Base-by-base conservation (phyloP, 2,329 filamentous ascomycete species). In the Harringtonia aguacate region DNA sequence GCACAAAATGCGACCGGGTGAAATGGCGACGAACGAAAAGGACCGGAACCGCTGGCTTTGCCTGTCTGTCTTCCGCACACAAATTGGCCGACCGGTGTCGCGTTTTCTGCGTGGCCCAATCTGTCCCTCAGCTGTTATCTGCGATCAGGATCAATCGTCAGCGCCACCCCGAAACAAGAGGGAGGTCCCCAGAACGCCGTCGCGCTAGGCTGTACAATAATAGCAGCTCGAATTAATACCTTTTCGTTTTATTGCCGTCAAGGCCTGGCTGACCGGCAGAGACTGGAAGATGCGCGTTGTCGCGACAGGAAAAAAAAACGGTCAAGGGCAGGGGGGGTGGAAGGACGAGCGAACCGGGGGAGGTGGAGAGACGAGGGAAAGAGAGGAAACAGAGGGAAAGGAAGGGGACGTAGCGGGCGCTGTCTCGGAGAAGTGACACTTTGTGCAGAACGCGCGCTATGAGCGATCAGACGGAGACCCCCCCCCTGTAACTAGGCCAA, bases 221-320 rank as follows among this genome's bases (percentile, higher is more conserved):
- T 15, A 4, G 20, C 20, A n/a, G 12, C 17, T 10, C 15, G 15
- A 18, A 10, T 18, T 12, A 36, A 36, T 36, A 36, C 34, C 34
- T 36, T 18, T 18, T 36, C 9, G 17, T 17, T n/a, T 14, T n/a
- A 12, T 15, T n/a, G 42, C 24, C 28, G 31, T 9, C 12, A 20
- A 12, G 14, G 21, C 28, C 5, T 30, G 37, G 29, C 14, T 18
- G 29, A 35, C 27, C 17, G 17, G 37, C 15, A 21, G 15, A 31
- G 28, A 21, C 20, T 18, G 15, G 21, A 40, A 45, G 41, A 41
- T 35, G 39, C 39, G 44, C 39, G 44, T 40, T 21, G 44, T 40
- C 37, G 39, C 35, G 36, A 38, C 39, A n/a, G 20, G 8, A 21
- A 34, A n/a, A 15, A 39, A 46, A 38, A 43, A 31, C 21, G 37